Percentiles rank a stretch among this genome's conserved stretches.
Conservation (phyloP, 768 basidiomycete genomes). For the Termitomyces sp. region DNA sequence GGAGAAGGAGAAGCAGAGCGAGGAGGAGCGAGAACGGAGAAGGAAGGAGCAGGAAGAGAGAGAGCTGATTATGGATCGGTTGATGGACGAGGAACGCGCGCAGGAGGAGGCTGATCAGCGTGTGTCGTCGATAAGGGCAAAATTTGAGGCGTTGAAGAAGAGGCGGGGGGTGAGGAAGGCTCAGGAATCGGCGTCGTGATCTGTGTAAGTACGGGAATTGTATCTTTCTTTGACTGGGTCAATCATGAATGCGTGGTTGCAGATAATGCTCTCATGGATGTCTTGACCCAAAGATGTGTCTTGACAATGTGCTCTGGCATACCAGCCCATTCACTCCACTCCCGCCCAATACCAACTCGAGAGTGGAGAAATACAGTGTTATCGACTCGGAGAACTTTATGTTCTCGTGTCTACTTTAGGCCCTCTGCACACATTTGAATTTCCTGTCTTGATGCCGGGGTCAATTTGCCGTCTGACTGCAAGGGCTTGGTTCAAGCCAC, state of each 20-base stretch:
- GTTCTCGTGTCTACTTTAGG: not conserved
- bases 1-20: constrained; percentile 26
- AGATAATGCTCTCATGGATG: not conserved
- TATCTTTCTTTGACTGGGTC: not conserved
- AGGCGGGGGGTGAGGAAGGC: constrained; percentile 25
- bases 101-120: constrained; percentile 87
- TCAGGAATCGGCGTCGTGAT: constrained; percentile 1
- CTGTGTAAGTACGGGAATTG: not conserved
- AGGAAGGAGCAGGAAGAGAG: constrained; percentile 66
- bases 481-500: not conserved
- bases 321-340: not conserved
- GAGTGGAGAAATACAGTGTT: too few relatives aligned
- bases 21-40: constrained; percentile 42
- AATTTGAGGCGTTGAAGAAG: constrained; percentile 53
- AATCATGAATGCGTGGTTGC: not conserved
- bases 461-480: not conserved
- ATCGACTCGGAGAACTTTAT: not conserved
- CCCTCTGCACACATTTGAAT: too few relatives aligned
- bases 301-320: not conserved
- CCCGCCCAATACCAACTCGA: not conserved
- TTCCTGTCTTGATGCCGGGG: not conserved
- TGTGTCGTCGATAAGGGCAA: constrained; percentile 60
- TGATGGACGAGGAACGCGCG: constrained; percentile 79
- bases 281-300: not conserved
- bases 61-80: constrained; percentile 81